Evolutionary conservation across 2,329 filamentous ascomycete species (phyloP).

Genomic region (Trichoderma oligosporum): DNA sequence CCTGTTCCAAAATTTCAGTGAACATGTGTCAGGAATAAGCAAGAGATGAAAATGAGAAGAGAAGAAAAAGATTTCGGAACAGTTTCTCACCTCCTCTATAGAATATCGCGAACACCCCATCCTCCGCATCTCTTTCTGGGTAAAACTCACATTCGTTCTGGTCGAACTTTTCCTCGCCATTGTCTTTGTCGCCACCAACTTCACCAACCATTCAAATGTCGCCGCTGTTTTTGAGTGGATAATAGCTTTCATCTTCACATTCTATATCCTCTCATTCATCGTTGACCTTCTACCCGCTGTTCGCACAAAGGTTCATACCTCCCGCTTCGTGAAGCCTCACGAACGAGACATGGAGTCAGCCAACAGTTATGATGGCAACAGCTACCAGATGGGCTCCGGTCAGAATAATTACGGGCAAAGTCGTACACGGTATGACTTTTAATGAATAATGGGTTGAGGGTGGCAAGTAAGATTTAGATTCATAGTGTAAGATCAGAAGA

Average conservation of each 20-base stretch:
- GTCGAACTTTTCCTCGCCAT: constrained; percentile 71
- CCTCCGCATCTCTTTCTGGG: constrained; percentile 75
- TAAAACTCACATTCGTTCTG: constrained; percentile 82
- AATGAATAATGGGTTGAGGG: neutral
- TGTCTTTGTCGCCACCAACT: constrained; percentile 62
- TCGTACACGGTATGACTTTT: constrained; percentile 22
- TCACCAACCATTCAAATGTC: constrained; percentile 50
- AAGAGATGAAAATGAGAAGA: no score
- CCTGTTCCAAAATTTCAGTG: no score
- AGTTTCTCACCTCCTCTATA: neutral
- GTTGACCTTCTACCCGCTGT: constrained; percentile 82
- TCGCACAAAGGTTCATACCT: constrained; percentile 45
- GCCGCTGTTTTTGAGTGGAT: constrained; percentile 77
- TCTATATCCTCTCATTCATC: constrained; percentile 82
- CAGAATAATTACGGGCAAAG: constrained; percentile 26
- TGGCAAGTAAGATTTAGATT: neutral
- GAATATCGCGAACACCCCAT: constrained; percentile 69
- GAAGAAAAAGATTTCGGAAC: neutral
- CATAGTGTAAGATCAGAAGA: neutral
- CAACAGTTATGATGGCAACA: neutral
- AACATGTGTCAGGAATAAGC: no score
- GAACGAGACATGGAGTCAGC: constrained; percentile 25
- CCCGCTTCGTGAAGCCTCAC: constrained; percentile 32
- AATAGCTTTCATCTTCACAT: constrained; percentile 79
- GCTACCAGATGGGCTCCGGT: neutral